These are phyloP conservation scores for Vitis hybrid DNA, from an alignment of 177 flowering plant species.

Conservation along the genomic window DNA sequence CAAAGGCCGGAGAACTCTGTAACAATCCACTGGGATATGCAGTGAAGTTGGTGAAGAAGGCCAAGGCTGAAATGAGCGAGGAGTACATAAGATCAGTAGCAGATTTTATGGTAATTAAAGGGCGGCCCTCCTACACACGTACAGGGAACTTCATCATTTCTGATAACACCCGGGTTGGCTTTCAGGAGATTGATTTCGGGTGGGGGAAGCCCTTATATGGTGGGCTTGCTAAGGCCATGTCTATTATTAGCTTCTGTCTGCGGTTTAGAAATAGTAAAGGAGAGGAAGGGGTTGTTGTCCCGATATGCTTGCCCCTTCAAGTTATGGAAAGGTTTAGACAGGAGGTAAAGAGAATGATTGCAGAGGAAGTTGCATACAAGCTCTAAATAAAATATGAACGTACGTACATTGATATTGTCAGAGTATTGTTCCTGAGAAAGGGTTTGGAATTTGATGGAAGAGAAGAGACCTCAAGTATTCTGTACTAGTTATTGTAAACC, in stretches of 20 bases:
- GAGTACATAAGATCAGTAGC: slow-evolving; percentile 43
- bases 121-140: slow-evolving; percentile 12
- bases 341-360: slow-evolving; percentile 7
- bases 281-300: slow-evolving; percentile 30
- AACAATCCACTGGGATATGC: slow-evolving; percentile 30
- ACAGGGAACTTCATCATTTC: slow-evolving; percentile 18
- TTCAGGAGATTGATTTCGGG: slow-evolving; percentile 30
- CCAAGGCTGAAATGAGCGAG: slow-evolving; percentile 26
- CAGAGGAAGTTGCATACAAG: not conserved
- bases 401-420: too few species aligned
- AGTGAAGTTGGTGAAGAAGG: slow-evolving; percentile 32
- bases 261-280: slow-evolving; percentile 17
- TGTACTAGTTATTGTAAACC: too few species aligned
- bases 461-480: too few species aligned
- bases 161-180: slow-evolving; percentile 22
- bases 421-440: too few species aligned
- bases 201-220: slow-evolving; percentile 26
- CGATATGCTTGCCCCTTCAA: slow-evolving; percentile 22
- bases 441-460: too few species aligned
- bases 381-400: too few species aligned
- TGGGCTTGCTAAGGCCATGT: slow-evolving; percentile 18
- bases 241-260: not conserved
- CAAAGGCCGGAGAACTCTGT: slow-evolving; percentile 28
- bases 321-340: slow-evolving; percentile 25
- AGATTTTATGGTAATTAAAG: slow-evolving; percentile 33